These are phyloP conservation scores for Alternaria metachromatica DNA, from an alignment of 2,329 filamentous ascomycete genomes.

Conservation along the genomic window DNA sequence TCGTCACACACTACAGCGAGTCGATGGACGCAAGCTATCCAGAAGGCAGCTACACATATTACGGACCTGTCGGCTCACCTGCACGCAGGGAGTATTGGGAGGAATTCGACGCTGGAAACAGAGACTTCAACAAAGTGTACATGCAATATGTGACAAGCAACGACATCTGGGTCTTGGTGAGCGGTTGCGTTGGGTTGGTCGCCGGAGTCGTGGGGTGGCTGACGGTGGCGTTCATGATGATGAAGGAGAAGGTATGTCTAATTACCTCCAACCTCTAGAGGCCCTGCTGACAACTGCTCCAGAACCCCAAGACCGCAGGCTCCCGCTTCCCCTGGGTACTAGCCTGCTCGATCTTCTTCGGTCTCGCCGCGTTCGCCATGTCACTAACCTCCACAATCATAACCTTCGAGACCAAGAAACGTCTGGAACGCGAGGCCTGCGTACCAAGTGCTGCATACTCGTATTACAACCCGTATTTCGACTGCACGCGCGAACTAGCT, in stretches of 20 bases:
- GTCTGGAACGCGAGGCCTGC: not conserved
- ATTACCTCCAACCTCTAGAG: no score
- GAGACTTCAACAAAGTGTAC: not conserved
- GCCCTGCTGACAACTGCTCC: not conserved
- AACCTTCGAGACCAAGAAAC: not conserved
- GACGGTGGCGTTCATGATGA: not conserved
- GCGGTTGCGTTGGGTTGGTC: not conserved
- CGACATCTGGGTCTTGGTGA: not conserved
- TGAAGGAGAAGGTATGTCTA: not conserved
- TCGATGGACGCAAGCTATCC: not conserved
- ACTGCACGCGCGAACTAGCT: constrained; percentile 1
- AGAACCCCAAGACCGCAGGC: not conserved
- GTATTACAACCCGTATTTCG: not conserved
- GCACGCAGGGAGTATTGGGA: not conserved
- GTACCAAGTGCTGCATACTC: not conserved
- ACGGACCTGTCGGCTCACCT: not conserved
- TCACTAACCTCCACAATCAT: not conserved
- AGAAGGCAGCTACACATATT: not conserved
- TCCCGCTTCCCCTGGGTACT: not conserved
- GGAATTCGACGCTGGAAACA: not conserved
- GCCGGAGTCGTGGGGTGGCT: not conserved
- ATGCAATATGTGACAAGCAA: not conserved
- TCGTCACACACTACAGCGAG: not conserved
- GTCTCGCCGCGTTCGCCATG: not conserved
- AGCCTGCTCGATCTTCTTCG: not conserved